Base-by-base conservation (phyloP, 2,329 filamentous ascomycete species). In the Hypoxylon sp. region DNA sequence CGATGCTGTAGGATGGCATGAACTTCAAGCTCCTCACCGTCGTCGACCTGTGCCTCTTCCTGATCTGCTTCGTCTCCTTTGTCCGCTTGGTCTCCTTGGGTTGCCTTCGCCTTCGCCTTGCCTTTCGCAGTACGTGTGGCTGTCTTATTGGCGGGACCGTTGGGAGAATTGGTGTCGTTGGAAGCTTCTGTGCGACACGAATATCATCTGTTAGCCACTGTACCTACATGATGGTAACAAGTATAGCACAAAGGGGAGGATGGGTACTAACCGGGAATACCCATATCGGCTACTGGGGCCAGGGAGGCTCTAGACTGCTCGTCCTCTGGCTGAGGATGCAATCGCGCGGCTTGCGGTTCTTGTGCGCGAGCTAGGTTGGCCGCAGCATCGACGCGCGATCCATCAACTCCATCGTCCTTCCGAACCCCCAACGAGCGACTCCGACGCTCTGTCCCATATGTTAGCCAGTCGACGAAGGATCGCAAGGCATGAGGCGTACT, bases 261-360 rank as follows among this genome's bases (percentile, higher is more conserved):
- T 26, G 8, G 30, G 16, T 51, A 54, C 69, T 32, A 67, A 74
- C 74, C 69, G 60, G 66, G 58, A 33, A 56, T 66, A 5, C 73
- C 74, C 74, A 76, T 77, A 49, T 74, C 59, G 22, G 73, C 72
- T 32, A 72, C 70, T 1, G 75, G 74, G 3, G 65, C 73, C 14
- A 64, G 61, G 1, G 70, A 61, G 30, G 33, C 54, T 16, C 44
- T 54, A 3, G 62, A 36, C 2, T 61, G 52, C 11, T 65, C 62
- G 18, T 61, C 63, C 8, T 70, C 54, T 5, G 55, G 24, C 6
- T 61, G 57, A 26, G 59, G 20, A 22, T 67, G 64, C 32, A 62
- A 40, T 49, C 59, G 67, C 42, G 61, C 58, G 30, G 69, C 63
- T 45, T 65, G 56, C 3, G 70, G 52, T 8, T 67, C 63, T 32